Conservation (phyloP, 371 early-diverging fungal genomes). For the Mortierella sp. region DNA sequence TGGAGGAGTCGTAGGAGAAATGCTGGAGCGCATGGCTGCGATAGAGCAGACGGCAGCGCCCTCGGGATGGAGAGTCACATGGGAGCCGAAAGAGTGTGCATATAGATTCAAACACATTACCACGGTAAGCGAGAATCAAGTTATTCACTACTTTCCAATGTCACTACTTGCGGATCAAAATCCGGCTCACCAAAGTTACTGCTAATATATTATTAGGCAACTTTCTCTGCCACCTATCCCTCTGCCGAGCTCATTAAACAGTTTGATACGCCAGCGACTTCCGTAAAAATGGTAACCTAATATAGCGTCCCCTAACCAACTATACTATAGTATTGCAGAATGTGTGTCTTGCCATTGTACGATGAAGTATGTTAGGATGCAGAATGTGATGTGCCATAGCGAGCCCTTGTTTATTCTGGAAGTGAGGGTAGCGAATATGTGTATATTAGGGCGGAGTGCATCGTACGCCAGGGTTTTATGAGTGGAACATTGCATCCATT, state of each 20-base stretch:
- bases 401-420: constrained; percentile 5
- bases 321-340: no score
- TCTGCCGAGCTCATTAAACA: constrained; percentile 14
- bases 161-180: neutral
- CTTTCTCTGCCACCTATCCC: constrained; percentile 12
- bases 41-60: constrained; percentile 29
- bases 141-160: neutral
- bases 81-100: constrained; percentile 5
- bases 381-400: no score
- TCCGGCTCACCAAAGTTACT: neutral
- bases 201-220: constrained; percentile 10
- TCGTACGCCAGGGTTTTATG: constrained; percentile 9
- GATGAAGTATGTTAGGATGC: no score
- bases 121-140: constrained; percentile 16
- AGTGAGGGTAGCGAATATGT: neutral
- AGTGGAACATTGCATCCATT: constrained; percentile 44
- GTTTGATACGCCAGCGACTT: neutral
- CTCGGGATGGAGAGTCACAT: constrained; percentile 20
- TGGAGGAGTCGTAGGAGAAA: constrained; percentile 40
- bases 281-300: neutral
- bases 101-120: constrained; percentile 29
- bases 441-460: neutral
- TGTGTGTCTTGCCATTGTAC: no score
- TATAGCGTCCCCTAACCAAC: neutral
- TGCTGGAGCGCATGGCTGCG: constrained; percentile 24